These are phyloP conservation scores for Coemansia sp. DNA, from an alignment of 192 early-diverging fungal species.

Conservation along the genomic window DNA sequence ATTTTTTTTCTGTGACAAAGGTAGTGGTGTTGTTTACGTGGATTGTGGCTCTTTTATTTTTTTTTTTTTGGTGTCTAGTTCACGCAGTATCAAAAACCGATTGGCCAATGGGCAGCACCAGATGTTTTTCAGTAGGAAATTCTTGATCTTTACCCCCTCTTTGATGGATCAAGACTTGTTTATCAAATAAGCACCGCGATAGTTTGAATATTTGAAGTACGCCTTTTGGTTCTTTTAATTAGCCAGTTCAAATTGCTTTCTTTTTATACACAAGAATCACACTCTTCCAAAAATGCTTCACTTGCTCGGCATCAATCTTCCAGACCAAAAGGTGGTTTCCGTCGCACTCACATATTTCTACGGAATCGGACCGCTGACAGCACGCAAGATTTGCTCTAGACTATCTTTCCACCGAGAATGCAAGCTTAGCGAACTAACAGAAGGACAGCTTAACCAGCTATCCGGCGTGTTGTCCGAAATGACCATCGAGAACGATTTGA, in stretches of 20 bases:
- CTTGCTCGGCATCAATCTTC: conserved; percentile 91
- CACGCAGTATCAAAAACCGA: too few species aligned
- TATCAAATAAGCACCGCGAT: too few species aligned
- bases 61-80: too few species aligned
- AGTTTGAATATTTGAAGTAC: too few species aligned
- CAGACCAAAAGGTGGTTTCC: conserved; percentile 80
- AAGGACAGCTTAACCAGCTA: conserved; percentile 82
- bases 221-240: not conserved
- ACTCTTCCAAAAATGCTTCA: conserved; percentile 61
- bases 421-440: conserved; percentile 83
- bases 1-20: too few species aligned
- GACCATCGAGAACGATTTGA: conserved; percentile 80
- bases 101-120: too few species aligned
- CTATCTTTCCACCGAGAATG: conserved; percentile 81
- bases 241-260: not conserved
- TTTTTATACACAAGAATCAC: not conserved
- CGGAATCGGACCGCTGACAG: conserved; percentile 80
- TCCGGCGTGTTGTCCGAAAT: conserved; percentile 82
- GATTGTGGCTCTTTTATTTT: too few species aligned
- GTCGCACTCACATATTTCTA: conserved; percentile 87
- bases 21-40: too few species aligned
- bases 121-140: too few species aligned
- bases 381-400: conserved; percentile 69
- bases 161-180: too few species aligned
- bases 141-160: too few species aligned